A percentile compares a stretch with the other conserved stretches of the same genome.
phyloP scores from a whole-genome alignment of 306 rosid species.

The Vigna angularis region DNA sequence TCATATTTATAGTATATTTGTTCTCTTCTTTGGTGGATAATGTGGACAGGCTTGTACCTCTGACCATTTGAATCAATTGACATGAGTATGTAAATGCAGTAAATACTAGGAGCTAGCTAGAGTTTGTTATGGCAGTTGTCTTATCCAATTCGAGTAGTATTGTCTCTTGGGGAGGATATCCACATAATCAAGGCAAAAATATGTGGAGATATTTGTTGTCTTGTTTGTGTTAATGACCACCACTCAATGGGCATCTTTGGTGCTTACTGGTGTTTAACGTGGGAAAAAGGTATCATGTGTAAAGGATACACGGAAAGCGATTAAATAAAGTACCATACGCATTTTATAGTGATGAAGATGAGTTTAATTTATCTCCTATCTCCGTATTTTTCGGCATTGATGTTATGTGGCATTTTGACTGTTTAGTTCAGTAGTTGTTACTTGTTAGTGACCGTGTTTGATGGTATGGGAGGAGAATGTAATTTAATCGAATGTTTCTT shows the following conservation, averaged over 20 bases:
- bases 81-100: not conserved
- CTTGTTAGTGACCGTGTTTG: slow-evolving; percentile 17
- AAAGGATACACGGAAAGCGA: not conserved
- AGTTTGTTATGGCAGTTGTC: not conserved
- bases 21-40: slow-evolving; percentile 8
- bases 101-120: not conserved
- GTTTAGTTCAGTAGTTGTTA: not conserved
- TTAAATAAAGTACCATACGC: not conserved
- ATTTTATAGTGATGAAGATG: not conserved
- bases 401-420: not conserved
- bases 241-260: not conserved
- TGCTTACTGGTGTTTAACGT: not conserved
- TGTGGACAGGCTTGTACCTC: not conserved
- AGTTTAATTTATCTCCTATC: not conserved
- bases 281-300: not conserved
- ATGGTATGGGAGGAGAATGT: not conserved
- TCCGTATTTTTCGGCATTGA: not conserved
- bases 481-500: slow-evolving; percentile 13
- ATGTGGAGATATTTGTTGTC: not conserved
- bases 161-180: not conserved
- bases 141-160: not conserved
- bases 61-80: not conserved
- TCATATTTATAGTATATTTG: not conserved
- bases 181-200: not conserved
- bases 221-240: not conserved